Percentiles rank a stretch among this genome's conserved stretches.
These are phyloP conservation scores for Aurantiochytrium sp. DNA, from an alignment of 108 stramenopile species.

Conservation along the genomic window DNA sequence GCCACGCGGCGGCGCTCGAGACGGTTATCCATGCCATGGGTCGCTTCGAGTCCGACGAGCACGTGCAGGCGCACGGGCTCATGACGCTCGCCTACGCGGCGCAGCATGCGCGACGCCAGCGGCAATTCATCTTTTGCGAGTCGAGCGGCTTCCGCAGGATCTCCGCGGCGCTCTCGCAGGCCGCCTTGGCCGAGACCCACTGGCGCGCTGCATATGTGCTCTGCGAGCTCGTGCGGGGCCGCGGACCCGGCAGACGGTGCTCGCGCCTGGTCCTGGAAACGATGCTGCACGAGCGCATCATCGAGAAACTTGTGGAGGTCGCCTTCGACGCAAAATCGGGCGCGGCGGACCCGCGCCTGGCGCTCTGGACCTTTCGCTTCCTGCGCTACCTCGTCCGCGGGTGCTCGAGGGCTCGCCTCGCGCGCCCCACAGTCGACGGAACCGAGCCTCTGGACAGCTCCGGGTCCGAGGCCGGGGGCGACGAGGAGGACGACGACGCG, in stretches of 20 bases:
- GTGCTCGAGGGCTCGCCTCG: neutral
- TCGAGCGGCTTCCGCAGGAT: neutral
- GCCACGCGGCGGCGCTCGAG: neutral
- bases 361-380: neutral
- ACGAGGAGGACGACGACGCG: neutral
- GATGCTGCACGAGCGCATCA: neutral
- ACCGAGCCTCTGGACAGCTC: neutral
- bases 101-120: neutral
- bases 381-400: neutral
- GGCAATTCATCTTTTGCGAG: neutral
- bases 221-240: neutral
- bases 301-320: neutral
- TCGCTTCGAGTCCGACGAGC: neutral
- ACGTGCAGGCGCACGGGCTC: neutral
- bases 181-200: neutral
- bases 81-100: neutral
- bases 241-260: neutral
- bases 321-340: neutral
- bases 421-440: neutral
- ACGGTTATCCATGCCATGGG: neutral
- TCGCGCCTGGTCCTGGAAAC: neutral
- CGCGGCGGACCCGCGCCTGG: neutral
- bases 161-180: neutral
- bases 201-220: conserved; percentile 4
- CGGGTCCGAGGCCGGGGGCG: neutral